Base-by-base conservation (phyloP, 2,329 filamentous ascomycete species). In the Ceratocystis destructans region DNA sequence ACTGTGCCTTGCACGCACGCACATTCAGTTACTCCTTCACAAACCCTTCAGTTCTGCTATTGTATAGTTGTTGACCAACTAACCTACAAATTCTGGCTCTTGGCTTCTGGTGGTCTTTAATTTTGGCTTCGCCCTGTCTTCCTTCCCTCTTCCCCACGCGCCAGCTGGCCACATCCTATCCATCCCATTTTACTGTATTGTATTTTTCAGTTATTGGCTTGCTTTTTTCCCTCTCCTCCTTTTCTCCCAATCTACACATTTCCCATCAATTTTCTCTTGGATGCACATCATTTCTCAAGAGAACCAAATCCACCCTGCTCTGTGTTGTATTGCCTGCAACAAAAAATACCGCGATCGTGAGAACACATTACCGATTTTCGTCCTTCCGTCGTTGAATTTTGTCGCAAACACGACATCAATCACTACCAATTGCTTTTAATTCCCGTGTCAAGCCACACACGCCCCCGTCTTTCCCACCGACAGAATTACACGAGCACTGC, bases 321-420 rank as follows among this genome's bases (percentile, higher is more conserved):
- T 63, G 20, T 57, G n/a, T 61, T 57, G 8, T 65, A 28, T 37
- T 65, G 25, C 64, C 46, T 17, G 20, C 48, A 20, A 41, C 31
- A 28, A 46, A 44, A 64, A 64, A 45, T 57, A 33, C 33, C 63
- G 63, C 63, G 33, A 50, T 44, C 50, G 33, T 64, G 63, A 55
- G 50, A 64, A 61, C 64, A 66, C 64, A 45, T 62, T 66, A 53
- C 64, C 57, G 20, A 62, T 62, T 62, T 41, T 59, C 59, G 44
- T 45, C 53, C 37, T 20, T 37, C 50, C 5, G 41, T 37, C 31
- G 12, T 7, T 65, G 25, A 59, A 46, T 59, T 64, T 59, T 59
- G 55, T 59, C 55, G 55, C 55, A 59, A 59, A 59, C 28, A 37
- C n/a, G 5, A 59, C 55, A 15, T 20, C 55, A 33, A 37, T 25